Percentiles rank a stretch among this genome's conserved stretches.
Evolutionary conservation across 805 yeast genomes (phyloP).

Genomic region (Zygosaccharomyces pseudorouxii): DNA sequence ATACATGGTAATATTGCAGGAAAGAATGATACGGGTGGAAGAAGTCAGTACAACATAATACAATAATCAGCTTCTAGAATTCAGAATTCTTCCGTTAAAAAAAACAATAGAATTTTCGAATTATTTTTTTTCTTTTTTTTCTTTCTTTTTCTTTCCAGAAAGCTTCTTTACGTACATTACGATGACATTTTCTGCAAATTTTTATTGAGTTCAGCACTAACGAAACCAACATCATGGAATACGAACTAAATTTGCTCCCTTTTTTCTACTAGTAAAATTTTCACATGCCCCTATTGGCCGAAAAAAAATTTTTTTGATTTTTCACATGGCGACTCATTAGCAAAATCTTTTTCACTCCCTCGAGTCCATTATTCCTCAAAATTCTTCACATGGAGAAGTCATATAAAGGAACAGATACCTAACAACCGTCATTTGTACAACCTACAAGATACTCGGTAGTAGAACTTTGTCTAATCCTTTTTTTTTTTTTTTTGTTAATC

Average conservation of each 20-base stretch:
- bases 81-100: not conserved
- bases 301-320: too few relatives aligned
- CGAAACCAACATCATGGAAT: too few relatives aligned
- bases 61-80: not conserved
- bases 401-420: not conserved
- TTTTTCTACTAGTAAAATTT: too few relatives aligned
- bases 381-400: not conserved
- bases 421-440: not conserved
- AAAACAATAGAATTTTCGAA: not conserved
- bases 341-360: not conserved
- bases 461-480: not conserved
- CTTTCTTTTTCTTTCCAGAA: not conserved
- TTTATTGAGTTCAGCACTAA: too few relatives aligned
- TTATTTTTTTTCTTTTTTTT: too few relatives aligned
- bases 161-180: not conserved
- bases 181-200: not conserved
- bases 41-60: not conserved
- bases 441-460: not conserved
- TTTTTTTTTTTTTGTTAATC: not conserved
- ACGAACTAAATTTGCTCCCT: too few relatives aligned
- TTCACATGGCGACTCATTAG: too few relatives aligned
- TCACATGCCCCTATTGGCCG: too few relatives aligned
- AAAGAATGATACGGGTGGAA: too few relatives aligned
- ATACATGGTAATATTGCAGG: too few relatives aligned
- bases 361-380: not conserved